Base-by-base conservation (phyloP, 176 grass and related monocot species). In the Carex pumila region DNA sequence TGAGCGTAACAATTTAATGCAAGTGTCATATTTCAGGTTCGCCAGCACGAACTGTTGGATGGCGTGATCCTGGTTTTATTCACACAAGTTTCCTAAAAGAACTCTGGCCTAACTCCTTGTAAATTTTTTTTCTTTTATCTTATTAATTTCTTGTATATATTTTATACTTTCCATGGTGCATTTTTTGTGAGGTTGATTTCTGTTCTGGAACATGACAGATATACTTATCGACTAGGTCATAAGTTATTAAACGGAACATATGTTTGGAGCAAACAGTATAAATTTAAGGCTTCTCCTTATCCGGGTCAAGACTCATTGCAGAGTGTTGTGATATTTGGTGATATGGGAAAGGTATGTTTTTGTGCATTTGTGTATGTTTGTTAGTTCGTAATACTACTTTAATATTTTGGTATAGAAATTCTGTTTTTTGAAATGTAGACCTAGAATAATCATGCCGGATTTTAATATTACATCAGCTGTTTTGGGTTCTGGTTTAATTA, bases 41-140 rank as follows among this genome's bases (percentile, higher is more conserved):
- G 37, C 92, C 90, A 22, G 94, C 94, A 15, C 78, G 92, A 78
- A 94, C 94, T 55, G 92, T 97, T 81, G 92, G 94, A 62, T 97
- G 94, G 94, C 90, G 90, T 71, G 92, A 97, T 94, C 94, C 94
- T 69, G 94, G 94, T 81, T 97, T 88, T 81, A 93, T 93, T 47
- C 95, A 98, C 65, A 95, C 92, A 31, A 94, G 95, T 87, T 90
- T 92, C 69, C 41, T 98, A 55, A 98, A 98, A 81, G 95, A 98
- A 63, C 61, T 98, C 31, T 98, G 95, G 92, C 95, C 95, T 80
- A 94, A 93, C 67, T 85, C 83, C 79, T 7, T 62, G 91, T 98
- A 89, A 15, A 76, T 17, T 21, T 25, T 12, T 10, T 54, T 71
- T 86, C 32, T 54, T 3, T 84, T 86, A 36, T 80, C 29, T 88